Evolutionary conservation across 208 protist genomes (phyloP), one percentile per base, ranked within the genome.

Genomic region (Wallacemonas sp.): DNA sequence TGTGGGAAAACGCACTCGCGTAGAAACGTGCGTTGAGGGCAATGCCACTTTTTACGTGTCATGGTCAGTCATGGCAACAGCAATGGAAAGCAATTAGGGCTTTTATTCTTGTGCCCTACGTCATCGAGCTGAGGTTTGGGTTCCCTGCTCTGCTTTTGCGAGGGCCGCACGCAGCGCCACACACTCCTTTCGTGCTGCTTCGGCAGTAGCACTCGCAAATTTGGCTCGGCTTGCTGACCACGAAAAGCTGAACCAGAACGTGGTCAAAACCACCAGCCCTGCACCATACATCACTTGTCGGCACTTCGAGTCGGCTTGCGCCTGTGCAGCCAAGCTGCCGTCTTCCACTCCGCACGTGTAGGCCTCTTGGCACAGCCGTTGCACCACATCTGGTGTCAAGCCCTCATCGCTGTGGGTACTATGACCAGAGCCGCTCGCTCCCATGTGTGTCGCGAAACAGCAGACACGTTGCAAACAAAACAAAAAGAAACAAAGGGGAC

Each of bases 321-420:
- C 49, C 28, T 75, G 67, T 46, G 77, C 51, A 41, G 77, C 68
- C 24, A 75, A 55, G 14, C 72, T 68, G 2, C 70, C 63, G 34
- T 87, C 81, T 14, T 46, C 51, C 2, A 60, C 41, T 2, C 81
- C 81, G 11, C 69, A 67, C 0, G 60, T 56, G 41, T 87, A 87
- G 2, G 77, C 77, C 28, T 83, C 74, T 36, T 68, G 51, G 60
- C 69, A 87, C 28, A 83, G 33, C 4, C 44, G 58, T 11, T 84
- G 67, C 3, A 77, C 70, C 22, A 30, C 28, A 12, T 73, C 70
- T 11, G 53, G 30, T 44, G 19, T 45, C 42, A 72, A 36, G 2
- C 9, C n/a, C 11, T 33, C 17, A 4, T 15, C 15, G 6, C 36
- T 41, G 36, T 41, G 36, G 6, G 36, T n/a, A n/a, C n/a, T n/a